Evolutionary conservation across 2,329 filamentous ascomycete species (phyloP).

Genomic region (Fusarium domesticum): DNA sequence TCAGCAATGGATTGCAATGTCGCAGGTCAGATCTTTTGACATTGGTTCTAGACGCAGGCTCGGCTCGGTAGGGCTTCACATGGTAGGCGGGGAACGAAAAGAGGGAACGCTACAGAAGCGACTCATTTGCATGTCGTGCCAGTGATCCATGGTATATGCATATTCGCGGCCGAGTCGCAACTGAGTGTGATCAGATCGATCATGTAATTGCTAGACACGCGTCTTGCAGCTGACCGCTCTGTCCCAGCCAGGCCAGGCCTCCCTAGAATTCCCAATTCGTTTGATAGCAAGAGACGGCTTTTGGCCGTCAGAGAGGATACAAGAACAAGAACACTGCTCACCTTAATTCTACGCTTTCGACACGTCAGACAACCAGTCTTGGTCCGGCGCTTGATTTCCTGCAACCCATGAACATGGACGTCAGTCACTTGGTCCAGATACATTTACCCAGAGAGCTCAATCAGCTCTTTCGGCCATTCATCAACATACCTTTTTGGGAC

Average conservation of each 20-base stretch:
- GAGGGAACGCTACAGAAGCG: slow-evolving; percentile 19
- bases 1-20: slow-evolving; percentile 12
- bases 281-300: slow-evolving; percentile 6
- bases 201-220: no score
- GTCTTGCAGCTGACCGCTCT: no score
- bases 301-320: slow-evolving; percentile 10
- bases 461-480: slow-evolving; percentile 1
- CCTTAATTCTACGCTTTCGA: slow-evolving; percentile 61
- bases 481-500: slow-evolving; percentile 56
- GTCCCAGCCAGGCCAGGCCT: no score
- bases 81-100: slow-evolving; percentile 3
- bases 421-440: slow-evolving; percentile 14
- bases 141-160: slow-evolving; percentile 17
- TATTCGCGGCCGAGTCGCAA: slow-evolving; percentile 18
- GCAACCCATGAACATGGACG: slow-evolving; percentile 7
- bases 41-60: no score
- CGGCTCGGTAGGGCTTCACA: slow-evolving; percentile 16
- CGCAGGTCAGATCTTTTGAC: no score
- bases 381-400: slow-evolving; percentile 62
- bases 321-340: slow-evolving; percentile 37
- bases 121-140: slow-evolving; percentile 22
- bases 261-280: slow-evolving; percentile 10
- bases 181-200: slow-evolving; percentile 9
- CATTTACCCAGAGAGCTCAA: not conserved
- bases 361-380: slow-evolving; percentile 63